Base-by-base conservation (phyloP, 202 grass and related monocot species). In the Thinopyrum obtusiflorum region DNA sequence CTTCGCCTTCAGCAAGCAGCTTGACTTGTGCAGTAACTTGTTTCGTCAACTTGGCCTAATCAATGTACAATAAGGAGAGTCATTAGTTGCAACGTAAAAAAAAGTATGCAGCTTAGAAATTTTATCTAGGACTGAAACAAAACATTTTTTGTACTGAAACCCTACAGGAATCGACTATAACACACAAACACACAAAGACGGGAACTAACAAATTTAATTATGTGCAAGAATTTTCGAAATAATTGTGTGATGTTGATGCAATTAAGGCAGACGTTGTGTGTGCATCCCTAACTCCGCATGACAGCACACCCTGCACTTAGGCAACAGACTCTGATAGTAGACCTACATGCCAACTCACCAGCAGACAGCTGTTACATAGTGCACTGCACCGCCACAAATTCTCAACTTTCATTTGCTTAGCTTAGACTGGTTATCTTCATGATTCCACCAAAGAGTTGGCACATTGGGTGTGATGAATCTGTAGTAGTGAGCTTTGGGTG, bases 21-120 rank as follows among this genome's bases (percentile, higher is more conserved):
- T 92, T 99, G 82, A 99, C 97, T 99, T 96, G 93, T 88, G 87
- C 89, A 88, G 97, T 99, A 69, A 99, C 87, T 80, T 96, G 85
- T 87, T 99, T 99, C 17, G 90, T 90, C 87, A 99, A 91, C 65
- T 91, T 89, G 73, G 86, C 92, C 97, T 99, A 80, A 66, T 81
- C 70, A 92, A 47, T 57, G 69, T 77, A 74, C 6, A 51, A 70
- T 35, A 65, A 65, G 14, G 63, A 44, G 18, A 12, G 14, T 49
- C 60, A 29, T 66, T 79, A 72, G 70, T 44, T 60, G 55, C 40
- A 53, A 33, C 31, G 4, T 57, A 42, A 26, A 82, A 73, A 78
- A 73, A n/a, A 78, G 25, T 73, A 65, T 42, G 68, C 18, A 39
- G 44, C 25, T 64, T 76, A 69, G 51, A 68, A 84, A 68, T 31